Evolutionary conservation across 2,329 filamentous ascomycete genomes (phyloP).

Genomic region (Blumeria hordei): DNA sequence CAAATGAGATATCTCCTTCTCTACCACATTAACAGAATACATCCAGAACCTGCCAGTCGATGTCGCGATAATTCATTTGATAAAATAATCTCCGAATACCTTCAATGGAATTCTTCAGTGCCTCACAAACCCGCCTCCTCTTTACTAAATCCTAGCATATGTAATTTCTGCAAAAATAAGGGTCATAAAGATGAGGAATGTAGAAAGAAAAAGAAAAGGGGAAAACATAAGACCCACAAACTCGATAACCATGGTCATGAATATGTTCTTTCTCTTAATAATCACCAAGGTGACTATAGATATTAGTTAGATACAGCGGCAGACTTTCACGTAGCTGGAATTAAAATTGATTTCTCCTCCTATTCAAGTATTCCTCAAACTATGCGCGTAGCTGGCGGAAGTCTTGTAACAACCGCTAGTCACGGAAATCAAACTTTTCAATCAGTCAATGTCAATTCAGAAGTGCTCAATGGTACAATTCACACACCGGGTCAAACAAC

Average conservation of each 20-base stretch:
- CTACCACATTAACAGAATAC: neutral
- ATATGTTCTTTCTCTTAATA: neutral
- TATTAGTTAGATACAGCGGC: neutral
- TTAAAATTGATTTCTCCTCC: neutral
- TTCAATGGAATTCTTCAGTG: neutral
- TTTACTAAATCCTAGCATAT: neutral
- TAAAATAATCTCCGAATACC: neutral
- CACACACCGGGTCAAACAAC: neutral
- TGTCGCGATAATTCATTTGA: neutral
- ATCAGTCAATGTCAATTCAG: neutral
- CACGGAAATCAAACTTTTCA: neutral
- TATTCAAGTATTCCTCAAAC: neutral
- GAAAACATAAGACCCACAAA: neutral
- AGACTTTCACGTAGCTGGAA: neutral
- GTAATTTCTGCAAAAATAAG: neutral
- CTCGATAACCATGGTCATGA: neutral
- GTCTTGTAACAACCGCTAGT: neutral
- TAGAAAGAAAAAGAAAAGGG: neutral
- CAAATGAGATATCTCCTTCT: neutral
- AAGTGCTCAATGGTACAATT: neutral
- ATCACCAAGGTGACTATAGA: neutral
- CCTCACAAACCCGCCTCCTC: neutral
- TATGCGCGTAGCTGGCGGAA: neutral
- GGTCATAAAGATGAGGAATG: neutral
- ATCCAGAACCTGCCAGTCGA: neutral